These are phyloP conservation scores for Herpetospermum pedunculosum DNA, from an alignment of 306 rosid species.

Conservation along the genomic window DNA sequence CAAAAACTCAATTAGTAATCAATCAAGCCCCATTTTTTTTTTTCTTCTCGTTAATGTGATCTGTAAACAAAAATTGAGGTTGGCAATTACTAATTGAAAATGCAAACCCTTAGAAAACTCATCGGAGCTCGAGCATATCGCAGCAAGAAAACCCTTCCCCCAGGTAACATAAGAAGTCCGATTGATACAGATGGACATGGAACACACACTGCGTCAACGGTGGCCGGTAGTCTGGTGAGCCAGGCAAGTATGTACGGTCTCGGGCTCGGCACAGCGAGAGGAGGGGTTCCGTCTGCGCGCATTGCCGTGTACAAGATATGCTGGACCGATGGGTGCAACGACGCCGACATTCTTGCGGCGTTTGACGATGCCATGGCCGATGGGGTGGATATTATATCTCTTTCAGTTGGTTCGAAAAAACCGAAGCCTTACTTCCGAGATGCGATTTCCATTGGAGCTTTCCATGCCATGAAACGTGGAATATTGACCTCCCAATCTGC, in stretches of 20 bases:
- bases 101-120: conserved; percentile 19
- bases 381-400: conserved; percentile 31
- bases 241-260: conserved; percentile 15
- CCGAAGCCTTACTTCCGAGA: not conserved
- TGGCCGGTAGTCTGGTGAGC: conserved; percentile 19
- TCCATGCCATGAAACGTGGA: conserved; percentile 31
- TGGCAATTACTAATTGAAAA: not conserved
- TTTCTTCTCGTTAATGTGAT: no score
- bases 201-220: conserved; percentile 24
- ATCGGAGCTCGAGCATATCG: conserved; percentile 31
- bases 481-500: no score
- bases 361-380: conserved; percentile 37
- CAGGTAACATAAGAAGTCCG: conserved; percentile 15
- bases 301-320: conserved; percentile 26
- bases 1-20: no score
- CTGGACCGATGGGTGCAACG: not conserved
- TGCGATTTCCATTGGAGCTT: conserved; percentile 25
- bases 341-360: conserved; percentile 6
- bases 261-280: conserved; percentile 21
- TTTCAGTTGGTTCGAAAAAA: not conserved
- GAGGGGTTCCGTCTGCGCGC: conserved; percentile 20
- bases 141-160: not conserved
- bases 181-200: conserved; percentile 22
- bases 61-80: no score
- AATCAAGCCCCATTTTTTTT: no score